A percentile compares a stretch with the other conserved stretches of the same genome.
These are phyloP conservation scores for Pythium aquatile DNA, from an alignment of 352 stramenopile species.

Conservation along the genomic window DNA sequence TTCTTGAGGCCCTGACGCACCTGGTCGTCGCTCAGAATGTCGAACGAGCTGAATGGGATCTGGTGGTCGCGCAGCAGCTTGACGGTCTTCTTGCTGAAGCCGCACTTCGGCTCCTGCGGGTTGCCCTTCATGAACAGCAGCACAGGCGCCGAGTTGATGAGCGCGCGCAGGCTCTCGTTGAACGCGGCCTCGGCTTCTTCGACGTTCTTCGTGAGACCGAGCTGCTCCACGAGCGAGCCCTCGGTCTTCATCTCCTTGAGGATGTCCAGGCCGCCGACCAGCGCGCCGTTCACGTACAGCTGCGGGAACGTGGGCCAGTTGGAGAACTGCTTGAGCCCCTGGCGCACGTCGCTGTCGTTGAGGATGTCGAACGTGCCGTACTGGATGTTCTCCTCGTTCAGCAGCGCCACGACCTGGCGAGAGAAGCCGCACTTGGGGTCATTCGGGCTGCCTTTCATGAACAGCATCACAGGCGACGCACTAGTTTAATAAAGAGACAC, in stretches of 20 bases:
- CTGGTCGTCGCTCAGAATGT: constrained; percentile 93
- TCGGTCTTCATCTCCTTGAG: constrained; percentile 95
- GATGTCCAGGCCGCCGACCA: constrained; percentile 97
- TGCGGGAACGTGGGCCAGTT: constrained; percentile 99
- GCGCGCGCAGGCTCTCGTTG: constrained; percentile 76
- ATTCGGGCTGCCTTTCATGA: constrained; percentile 98
- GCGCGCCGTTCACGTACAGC: constrained; percentile 96
- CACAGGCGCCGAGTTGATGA: constrained; percentile 88
- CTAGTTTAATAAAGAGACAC: constrained; percentile 19
- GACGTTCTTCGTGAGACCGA: constrained; percentile 70
- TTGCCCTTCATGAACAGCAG: constrained; percentile 97
- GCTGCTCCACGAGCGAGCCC: constrained; percentile 74
- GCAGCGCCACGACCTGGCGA: constrained; percentile 90
- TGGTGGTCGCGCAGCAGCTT: constrained; percentile 89
- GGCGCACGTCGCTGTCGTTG: constrained; percentile 94
- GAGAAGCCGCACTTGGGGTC: constrained; percentile 96
- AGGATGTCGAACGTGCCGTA: constrained; percentile 98
- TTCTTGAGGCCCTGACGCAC: constrained; percentile 96
- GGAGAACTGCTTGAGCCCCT: constrained; percentile 95
- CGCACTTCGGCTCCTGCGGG: constrained; percentile 88
- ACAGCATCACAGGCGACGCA: constrained; percentile 94
- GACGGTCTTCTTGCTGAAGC: constrained; percentile 93
- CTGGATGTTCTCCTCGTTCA: constrained; percentile 91
- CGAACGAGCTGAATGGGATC: constrained; percentile 93
- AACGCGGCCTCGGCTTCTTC: constrained; percentile 79